These are phyloP conservation scores for Magnaporthiopsis incrustans DNA, from an alignment of 2,329 filamentous ascomycete species.

Conservation along the genomic window DNA sequence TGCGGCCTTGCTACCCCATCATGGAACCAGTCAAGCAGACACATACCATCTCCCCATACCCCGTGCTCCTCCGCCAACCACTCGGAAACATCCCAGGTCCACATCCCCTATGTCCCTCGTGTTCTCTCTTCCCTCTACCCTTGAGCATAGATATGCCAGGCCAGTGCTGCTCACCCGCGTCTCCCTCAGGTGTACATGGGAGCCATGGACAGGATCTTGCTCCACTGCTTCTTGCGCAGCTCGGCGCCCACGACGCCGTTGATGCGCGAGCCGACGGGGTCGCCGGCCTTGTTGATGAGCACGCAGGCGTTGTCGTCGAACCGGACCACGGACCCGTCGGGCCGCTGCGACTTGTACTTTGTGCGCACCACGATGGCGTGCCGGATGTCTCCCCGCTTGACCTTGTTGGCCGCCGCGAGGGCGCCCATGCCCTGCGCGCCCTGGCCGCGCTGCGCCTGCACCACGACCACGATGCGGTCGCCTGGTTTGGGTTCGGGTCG, in stretches of 20 bases:
- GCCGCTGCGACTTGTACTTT: constrained; percentile 75
- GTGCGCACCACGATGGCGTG: constrained; percentile 95
- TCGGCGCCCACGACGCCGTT: constrained; percentile 88
- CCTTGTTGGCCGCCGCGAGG: constrained; percentile 75
- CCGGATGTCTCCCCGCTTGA: constrained; percentile 90
- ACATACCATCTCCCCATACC: background rate
- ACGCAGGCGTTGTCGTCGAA: constrained; percentile 99
- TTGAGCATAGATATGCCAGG: background rate
- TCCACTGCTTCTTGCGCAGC: constrained; percentile 89
- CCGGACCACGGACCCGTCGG: constrained; percentile 80
- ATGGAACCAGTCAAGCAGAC: background rate
- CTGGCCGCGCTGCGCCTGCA: constrained; percentile 88
- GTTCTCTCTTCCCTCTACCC: background rate
- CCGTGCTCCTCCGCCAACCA: background rate
- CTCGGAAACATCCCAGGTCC: background rate
- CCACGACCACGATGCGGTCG: constrained; percentile 93
- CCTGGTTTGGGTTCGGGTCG: constrained; percentile 40
- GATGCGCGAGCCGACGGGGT: constrained; percentile 87
- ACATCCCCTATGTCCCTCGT: too few relatives aligned
- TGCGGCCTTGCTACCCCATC: background rate
- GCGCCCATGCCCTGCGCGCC: constrained; percentile 65
- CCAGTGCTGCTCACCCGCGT: too few relatives aligned
- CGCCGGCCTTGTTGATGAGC: constrained; percentile 90
- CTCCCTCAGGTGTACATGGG: constrained; percentile 51
- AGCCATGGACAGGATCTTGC: constrained; percentile 93